phyloP scores from a whole-genome alignment of 2,329 filamentous ascomycete species.

The Orbilia oligospora region DNA sequence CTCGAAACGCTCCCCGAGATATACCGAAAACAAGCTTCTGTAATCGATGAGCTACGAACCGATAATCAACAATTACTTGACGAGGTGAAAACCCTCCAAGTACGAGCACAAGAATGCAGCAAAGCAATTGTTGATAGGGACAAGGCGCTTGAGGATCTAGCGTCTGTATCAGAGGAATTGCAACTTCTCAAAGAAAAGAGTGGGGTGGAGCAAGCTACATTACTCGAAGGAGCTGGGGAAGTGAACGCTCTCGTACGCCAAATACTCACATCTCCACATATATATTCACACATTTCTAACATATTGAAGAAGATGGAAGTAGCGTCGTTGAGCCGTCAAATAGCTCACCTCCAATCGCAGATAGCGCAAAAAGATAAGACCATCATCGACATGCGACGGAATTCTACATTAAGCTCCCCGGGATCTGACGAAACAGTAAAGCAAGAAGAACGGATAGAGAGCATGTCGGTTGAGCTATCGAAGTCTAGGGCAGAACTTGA shows the following conservation, averaged over 20 bases:
- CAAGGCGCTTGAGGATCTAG: slow-evolving; percentile 49
- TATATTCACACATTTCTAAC: neutral
- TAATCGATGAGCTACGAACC: slow-evolving; percentile 44
- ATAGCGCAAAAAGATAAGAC: slow-evolving; percentile 46
- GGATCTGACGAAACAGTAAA: slow-evolving; percentile 9
- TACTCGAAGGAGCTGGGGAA: slow-evolving; percentile 46
- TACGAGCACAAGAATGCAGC: slow-evolving; percentile 19
- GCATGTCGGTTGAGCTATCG: slow-evolving; percentile 55
- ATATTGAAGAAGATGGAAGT: slow-evolving; percentile 44
- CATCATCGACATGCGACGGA: slow-evolving; percentile 44
- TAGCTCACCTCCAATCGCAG: slow-evolving; percentile 47
- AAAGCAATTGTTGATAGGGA: slow-evolving; percentile 55
- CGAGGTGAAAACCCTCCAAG: slow-evolving; percentile 25
- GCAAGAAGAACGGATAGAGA: slow-evolving; percentile 54
- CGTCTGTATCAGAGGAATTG: slow-evolving; percentile 46
- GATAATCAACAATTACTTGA: slow-evolving; percentile 49
- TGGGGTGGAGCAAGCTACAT: slow-evolving; percentile 40
- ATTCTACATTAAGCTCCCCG: slow-evolving; percentile 24
- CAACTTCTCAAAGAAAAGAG: slow-evolving; percentile 31
- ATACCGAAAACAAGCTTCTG: slow-evolving; percentile 55
- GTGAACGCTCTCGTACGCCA: slow-evolving; percentile 38
- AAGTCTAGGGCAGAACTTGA: slow-evolving; percentile 35
- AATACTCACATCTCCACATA: neutral
- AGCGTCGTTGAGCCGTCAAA: slow-evolving; percentile 37
- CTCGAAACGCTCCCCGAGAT: slow-evolving; percentile 53